phyloP scores from a whole-genome alignment of 2,329 filamentous ascomycete genomes.

The Fonsecaea nubica region DNA sequence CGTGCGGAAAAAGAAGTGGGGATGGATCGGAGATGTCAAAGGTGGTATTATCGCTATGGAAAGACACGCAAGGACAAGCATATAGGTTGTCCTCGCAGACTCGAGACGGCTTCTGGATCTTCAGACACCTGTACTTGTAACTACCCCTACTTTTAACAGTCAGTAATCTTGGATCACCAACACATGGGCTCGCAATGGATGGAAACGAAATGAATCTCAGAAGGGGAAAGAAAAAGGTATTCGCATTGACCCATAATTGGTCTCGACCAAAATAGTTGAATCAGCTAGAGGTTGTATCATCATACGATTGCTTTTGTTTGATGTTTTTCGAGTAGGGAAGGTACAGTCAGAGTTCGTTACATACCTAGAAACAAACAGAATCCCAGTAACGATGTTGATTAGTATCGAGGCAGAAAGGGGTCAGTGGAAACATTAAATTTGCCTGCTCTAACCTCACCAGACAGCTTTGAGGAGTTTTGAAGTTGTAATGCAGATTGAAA shows the following conservation, averaged over 20 bases:
- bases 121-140: neutral
- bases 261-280: conserved; percentile 25
- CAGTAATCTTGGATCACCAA: neutral
- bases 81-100: neutral
- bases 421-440: no score
- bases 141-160: neutral
- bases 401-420: neutral
- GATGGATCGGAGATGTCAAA: conserved; percentile 38
- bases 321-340: neutral
- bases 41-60: conserved; percentile 38
- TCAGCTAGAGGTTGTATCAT: conserved; percentile 24
- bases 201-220: conserved; percentile 14
- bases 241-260: conserved; percentile 20
- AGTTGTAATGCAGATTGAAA: no score
- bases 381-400: neutral
- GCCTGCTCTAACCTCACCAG: no score
- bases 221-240: conserved; percentile 26
- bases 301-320: conserved; percentile 3
- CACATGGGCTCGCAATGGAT: neutral
- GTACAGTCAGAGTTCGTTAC: neutral
- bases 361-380: neutral
- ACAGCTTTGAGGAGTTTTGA: no score
- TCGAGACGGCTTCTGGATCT: neutral
- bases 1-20: conserved; percentile 19
- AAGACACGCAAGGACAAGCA: conserved; percentile 13